Evolutionary conservation across 179 eudicot genomes (phyloP), one percentile per base, ranked within the genome.

Genomic region (Beta corolliflora): DNA sequence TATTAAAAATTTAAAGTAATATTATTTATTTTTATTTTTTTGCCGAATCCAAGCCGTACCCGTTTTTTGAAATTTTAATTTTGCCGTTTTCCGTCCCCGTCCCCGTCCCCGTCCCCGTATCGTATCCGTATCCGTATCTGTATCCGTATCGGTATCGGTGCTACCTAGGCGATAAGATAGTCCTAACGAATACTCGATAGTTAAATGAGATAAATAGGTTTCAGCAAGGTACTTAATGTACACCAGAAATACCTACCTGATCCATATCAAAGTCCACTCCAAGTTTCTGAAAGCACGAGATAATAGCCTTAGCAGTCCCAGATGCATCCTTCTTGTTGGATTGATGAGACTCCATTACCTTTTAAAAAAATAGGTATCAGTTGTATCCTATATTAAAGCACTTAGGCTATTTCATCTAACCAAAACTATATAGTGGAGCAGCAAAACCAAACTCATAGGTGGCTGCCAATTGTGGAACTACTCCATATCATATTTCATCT

Each of bases 321-420:
- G 98, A 95, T 15, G 91, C 85, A 83, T 95, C 98, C 87, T 88
- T 77, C 82, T 95, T 93, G 87, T 88, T 87, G 55, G 93, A 77
- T 86, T 95, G 98, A 87, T 93, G 98, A 68, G 98, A 95, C 82
- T 95, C 98, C 92, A 90, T 84, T 36, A 95, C 98, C 98, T 93
- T 82, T 48, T 60, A 67, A 95, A 55, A 41, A 48, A 53, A 54
- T 70, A 45, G 45, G 44, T 50, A 64, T 36, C 58, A 77, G 29
- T 69, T 31, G 68, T 63, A 56, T 45, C 64, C 21, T 15, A 55
- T 55, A 73, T 9, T 72, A n/a, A 41, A 68, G 23, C 44, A 56
- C 8, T 5, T 11, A 56, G 12, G 18, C 25, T 19, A 41, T 69
- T n/a, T 45, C 73, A 44, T 69, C 25, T 44, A 44, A 56, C 21